Percentiles rank a stretch among this genome's conserved stretches.
Conservation (phyloP, 2,329 filamentous ascomycete species). For the Huntiella bhutanensis region DNA sequence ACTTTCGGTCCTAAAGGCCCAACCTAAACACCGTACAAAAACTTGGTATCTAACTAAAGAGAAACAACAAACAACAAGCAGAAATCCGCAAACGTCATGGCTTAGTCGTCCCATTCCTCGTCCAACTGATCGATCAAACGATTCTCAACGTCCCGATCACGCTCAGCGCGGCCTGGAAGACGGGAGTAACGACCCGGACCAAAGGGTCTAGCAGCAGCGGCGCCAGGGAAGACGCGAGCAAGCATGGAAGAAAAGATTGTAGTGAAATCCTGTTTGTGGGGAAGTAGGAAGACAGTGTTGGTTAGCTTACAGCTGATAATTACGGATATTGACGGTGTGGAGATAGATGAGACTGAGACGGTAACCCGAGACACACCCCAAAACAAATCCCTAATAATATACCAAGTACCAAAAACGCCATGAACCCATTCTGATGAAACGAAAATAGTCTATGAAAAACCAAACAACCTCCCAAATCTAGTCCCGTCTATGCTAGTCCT, state of each 20-base stretch:
- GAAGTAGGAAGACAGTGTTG: background rate
- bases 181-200: conserved; percentile 42
- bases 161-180: conserved; percentile 34
- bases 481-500: background rate
- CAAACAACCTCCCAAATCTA: background rate
- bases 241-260: conserved; percentile 53
- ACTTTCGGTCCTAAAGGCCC: too few relatives aligned
- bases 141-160: conserved; percentile 65
- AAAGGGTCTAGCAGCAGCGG: conserved; percentile 16
- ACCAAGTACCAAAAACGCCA: background rate
- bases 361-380: background rate
- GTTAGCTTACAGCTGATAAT: background rate
- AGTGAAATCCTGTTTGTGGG: conserved; percentile 36
- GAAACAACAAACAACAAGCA: background rate
- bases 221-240: conserved; percentile 40
- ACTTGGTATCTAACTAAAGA: background rate
- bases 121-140: conserved; percentile 87
- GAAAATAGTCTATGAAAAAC: conserved; percentile 2
- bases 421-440: background rate
- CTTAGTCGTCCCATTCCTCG: conserved; percentile 81
- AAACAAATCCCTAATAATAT: background rate
- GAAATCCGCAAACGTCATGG: background rate
- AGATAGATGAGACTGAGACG: background rate
- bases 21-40: background rate
- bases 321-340: background rate